Evolutionary conservation across 495 filamentous ascomycete genomes (phyloP).

Genomic region (Melanomma pulvis-pyrius): DNA sequence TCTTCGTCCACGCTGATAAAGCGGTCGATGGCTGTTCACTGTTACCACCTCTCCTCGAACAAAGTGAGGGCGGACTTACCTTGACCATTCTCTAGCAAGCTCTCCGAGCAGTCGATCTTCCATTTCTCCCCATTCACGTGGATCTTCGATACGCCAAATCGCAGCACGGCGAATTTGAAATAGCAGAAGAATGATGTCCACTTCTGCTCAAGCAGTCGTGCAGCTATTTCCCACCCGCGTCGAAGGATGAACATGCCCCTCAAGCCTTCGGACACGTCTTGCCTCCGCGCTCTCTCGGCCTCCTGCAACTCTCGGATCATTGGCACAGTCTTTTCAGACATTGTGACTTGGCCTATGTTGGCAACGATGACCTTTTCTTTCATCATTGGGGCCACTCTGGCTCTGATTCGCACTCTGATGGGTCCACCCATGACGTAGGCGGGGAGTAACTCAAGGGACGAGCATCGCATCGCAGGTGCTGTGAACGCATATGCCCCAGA

Average conservation of each 20-base stretch:
- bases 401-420: slow-evolving; percentile 21
- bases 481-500: slow-evolving; percentile 22
- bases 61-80: slow-evolving; percentile 7
- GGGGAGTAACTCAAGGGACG: slow-evolving; percentile 27
- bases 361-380: slow-evolving; percentile 18
- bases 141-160: slow-evolving; percentile 24
- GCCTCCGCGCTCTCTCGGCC: slow-evolving; percentile 19
- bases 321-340: slow-evolving; percentile 20
- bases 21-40: slow-evolving; percentile 22
- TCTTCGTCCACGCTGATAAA: slow-evolving; percentile 9
- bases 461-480: slow-evolving; percentile 10
- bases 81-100: slow-evolving; percentile 29
- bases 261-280: slow-evolving; percentile 18
- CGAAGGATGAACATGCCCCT: slow-evolving; percentile 18
- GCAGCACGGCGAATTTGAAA: slow-evolving; percentile 30
- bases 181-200: slow-evolving; percentile 33
- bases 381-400: slow-evolving; percentile 6
- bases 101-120: slow-evolving; percentile 34
- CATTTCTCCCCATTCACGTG: slow-evolving; percentile 21
- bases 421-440: neutral
- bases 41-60: neutral
- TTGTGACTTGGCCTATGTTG: slow-evolving; percentile 4
- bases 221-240: slow-evolving; percentile 16
- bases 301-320: slow-evolving; percentile 18
- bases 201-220: slow-evolving; percentile 25